Conservation (phyloP, 2,329 filamentous ascomycete species). For the Thelonectria discophora region DNA sequence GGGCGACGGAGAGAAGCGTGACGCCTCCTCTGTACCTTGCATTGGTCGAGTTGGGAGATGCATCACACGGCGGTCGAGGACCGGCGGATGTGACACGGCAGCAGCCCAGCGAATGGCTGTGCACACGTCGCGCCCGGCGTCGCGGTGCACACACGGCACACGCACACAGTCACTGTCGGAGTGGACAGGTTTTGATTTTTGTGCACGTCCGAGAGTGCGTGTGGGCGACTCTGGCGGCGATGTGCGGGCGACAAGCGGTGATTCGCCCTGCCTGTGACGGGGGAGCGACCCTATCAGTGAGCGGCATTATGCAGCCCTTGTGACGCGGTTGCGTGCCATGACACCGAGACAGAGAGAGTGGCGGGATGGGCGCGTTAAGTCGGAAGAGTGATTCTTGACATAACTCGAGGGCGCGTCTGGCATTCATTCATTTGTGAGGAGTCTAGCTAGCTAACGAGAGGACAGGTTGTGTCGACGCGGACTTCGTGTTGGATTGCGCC, state of each 20-base stretch:
- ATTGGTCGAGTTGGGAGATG: conserved; percentile 36
- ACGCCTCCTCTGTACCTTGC: conserved; percentile 41
- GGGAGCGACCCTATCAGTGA: conserved; percentile 43
- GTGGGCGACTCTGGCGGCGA: neutral
- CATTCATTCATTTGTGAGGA: conserved; percentile 28
- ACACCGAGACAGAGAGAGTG: conserved; percentile 23
- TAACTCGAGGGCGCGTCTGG: conserved; percentile 40
- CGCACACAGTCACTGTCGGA: conserved; percentile 31
- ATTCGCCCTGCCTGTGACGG: conserved; percentile 33
- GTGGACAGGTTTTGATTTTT: conserved; percentile 36
- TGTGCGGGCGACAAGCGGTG: conserved; percentile 21
- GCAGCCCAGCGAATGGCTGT: conserved; percentile 43
- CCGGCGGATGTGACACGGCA: conserved; percentile 42
- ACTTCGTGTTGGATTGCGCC: conserved; percentile 15
- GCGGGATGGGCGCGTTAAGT: conserved; percentile 35
- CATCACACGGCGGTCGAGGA: conserved; percentile 32
- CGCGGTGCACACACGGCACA: conserved; percentile 32
- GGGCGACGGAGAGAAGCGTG: conserved; percentile 33
- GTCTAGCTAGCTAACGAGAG: conserved; percentile 2
- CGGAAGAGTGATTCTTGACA: conserved; percentile 30
- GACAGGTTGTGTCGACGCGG: conserved; percentile 1
- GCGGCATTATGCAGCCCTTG: conserved; percentile 49
- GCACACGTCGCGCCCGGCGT: conserved; percentile 40
- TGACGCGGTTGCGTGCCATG: conserved; percentile 47
- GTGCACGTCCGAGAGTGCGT: conserved; percentile 39